Evolutionary conservation across 805 yeast species (phyloP).

Genomic region (Sungouiozyma intestinalis): DNA sequence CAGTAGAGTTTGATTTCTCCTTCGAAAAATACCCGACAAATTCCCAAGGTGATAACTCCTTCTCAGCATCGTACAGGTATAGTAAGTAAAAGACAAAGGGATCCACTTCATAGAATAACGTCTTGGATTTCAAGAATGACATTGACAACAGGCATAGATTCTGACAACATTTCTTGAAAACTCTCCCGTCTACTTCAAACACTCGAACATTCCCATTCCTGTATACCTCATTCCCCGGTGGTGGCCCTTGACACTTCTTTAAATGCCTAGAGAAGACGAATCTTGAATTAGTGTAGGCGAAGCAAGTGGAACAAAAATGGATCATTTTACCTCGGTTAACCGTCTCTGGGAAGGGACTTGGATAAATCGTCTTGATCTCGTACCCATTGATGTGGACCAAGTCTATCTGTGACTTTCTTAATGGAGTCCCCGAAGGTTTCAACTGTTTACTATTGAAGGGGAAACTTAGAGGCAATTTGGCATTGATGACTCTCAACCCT

Average conservation of each 20-base stretch:
- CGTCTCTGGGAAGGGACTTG: constrained; percentile 88
- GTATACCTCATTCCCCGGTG: constrained; percentile 90
- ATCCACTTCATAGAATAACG: constrained; percentile 89
- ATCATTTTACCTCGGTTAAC: constrained; percentile 52
- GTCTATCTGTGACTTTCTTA: constrained; percentile 35
- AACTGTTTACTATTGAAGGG: constrained; percentile 9
- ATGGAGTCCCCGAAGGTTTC: background rate
- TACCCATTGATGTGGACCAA: constrained; percentile 60
- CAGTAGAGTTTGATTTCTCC: constrained; percentile 61
- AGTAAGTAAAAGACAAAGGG: constrained; percentile 85
- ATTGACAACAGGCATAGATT: constrained; percentile 85
- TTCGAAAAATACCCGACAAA: constrained; percentile 94
- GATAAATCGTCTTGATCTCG: constrained; percentile 85
- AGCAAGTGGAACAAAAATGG: constrained; percentile 74
- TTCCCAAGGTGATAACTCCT: constrained; percentile 21
- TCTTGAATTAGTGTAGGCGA: constrained; percentile 67
- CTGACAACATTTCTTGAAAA: constrained; percentile 73
- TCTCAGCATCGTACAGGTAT: constrained; percentile 45
- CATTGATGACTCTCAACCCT: constrained; percentile 27
- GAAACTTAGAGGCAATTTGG: constrained; percentile 28
- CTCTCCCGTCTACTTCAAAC: constrained; percentile 90
- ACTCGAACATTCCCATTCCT: constrained; percentile 55
- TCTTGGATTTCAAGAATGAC: constrained; percentile 79
- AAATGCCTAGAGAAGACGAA: constrained; percentile 60
- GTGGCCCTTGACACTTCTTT: constrained; percentile 57